These are phyloP conservation scores for Didymella segeticola DNA, from an alignment of 2,329 filamentous ascomycete species.

Conservation along the genomic window DNA sequence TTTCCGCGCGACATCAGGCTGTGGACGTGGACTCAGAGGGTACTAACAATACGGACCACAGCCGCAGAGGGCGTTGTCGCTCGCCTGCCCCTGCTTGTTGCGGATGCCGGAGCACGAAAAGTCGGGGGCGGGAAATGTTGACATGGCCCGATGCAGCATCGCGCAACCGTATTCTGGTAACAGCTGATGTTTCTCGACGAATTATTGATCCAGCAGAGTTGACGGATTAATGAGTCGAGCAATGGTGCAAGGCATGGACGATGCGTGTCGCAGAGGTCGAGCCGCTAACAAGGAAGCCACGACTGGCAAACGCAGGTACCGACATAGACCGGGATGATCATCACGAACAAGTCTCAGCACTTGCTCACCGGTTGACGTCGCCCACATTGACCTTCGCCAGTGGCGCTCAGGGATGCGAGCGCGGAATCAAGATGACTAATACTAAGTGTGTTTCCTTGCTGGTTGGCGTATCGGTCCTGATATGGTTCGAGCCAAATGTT, in stretches of 20 bases:
- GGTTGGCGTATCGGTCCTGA: not conserved
- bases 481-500: too few species aligned
- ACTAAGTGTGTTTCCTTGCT: not conserved
- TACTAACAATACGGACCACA: conserved; percentile 13
- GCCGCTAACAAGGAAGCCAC: not conserved
- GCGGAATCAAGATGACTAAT: not conserved
- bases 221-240: not conserved
- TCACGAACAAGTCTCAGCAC: not conserved
- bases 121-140: conserved; percentile 4
- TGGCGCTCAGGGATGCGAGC: not conserved
- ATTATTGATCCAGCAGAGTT: not conserved
- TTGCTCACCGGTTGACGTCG: not conserved
- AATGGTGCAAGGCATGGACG: not conserved
- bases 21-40: conserved; percentile 1
- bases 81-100: conserved; percentile 20
- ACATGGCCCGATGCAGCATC: not conserved
- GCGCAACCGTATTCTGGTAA: not conserved
- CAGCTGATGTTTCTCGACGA: not conserved
- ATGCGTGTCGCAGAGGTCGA: not conserved
- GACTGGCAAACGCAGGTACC: not conserved
- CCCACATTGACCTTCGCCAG: not conserved
- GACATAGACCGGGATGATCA: not conserved
- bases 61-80: conserved; percentile 13
- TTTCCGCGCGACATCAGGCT: conserved; percentile 7
- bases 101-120: conserved; percentile 4